Conservation (phyloP, 2,329 filamentous ascomycete genomes). For the Lecanicillium sp. region DNA sequence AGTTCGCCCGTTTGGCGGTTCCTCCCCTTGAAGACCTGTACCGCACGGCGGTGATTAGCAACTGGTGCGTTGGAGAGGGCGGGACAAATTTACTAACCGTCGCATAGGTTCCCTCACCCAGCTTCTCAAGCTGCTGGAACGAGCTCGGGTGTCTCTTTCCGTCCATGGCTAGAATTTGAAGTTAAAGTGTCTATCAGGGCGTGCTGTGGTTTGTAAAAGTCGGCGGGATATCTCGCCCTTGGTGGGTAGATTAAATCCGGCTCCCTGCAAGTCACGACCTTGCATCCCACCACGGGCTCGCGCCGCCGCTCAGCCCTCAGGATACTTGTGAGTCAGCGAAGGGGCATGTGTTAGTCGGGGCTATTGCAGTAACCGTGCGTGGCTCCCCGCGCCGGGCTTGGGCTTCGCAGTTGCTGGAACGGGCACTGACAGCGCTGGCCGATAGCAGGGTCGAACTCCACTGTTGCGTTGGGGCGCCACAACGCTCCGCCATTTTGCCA, state of each 20-base stretch:
- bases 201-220: conserved; percentile 10
- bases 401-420: too few species aligned
- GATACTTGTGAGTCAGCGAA: conserved; percentile 13
- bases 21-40: conserved; percentile 92
- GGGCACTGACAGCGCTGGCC: too few species aligned
- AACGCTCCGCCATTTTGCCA: conserved; percentile 6
- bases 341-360: conserved; percentile 12
- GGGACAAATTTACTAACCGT: conserved; percentile 56
- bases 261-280: conserved; percentile 1
- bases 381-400: too few species aligned
- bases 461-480: too few species aligned
- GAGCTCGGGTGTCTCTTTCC: conserved; percentile 89
- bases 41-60: conserved; percentile 3
- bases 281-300: conserved; percentile 7
- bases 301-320: neutral
- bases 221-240: conserved; percentile 1
- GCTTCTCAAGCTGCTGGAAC: conserved; percentile 98
- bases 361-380: conserved; percentile 13
- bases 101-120: conserved; percentile 97
- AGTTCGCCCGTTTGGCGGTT: conserved; percentile 96
- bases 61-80: neutral
- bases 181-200: too few species aligned
- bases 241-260: neutral
- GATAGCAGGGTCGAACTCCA: too few species aligned
- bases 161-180: conserved; percentile 64